Conservation (phyloP, 129 eudicot species). For the Escallonia rubra region DNA sequence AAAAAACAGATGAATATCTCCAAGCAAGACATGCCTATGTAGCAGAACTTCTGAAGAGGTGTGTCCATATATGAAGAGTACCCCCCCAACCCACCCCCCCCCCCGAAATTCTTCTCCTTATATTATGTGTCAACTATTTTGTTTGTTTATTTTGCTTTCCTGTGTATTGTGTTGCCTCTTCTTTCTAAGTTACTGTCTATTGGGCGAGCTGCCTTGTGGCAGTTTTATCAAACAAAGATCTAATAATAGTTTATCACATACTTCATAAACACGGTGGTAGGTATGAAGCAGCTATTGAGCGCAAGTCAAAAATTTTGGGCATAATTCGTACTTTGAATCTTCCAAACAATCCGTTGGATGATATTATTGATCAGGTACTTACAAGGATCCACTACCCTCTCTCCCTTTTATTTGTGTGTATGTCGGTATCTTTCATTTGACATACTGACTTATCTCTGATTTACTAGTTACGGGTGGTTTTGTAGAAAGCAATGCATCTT, state of each 20-base stretch:
- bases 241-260: background rate
- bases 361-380: slow-evolving; percentile 90
- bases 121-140: too few species aligned
- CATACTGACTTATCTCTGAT: too few species aligned
- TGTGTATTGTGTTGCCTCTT: background rate
- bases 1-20: slow-evolving; percentile 89
- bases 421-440: background rate
- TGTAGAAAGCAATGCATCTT: too few species aligned
- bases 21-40: slow-evolving; percentile 70
- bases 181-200: background rate
- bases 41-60: slow-evolving; percentile 72
- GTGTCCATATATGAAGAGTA: slow-evolving; percentile 7
- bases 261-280: slow-evolving; percentile 25
- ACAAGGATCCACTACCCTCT: background rate
- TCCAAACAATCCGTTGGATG: slow-evolving; percentile 98
- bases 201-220: background rate
- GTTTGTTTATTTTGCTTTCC: background rate
- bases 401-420: slow-evolving; percentile 2
- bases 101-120: too few species aligned
- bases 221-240: background rate
- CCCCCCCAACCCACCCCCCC: too few species aligned
- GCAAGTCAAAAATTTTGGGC: slow-evolving; percentile 68
- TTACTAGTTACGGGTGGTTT: too few species aligned
- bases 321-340: slow-evolving; percentile 79
- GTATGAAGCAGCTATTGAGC: slow-evolving; percentile 83